Evolutionary conservation across 2,329 filamentous ascomycete genomes (phyloP).

Genomic region (Simplicillium aogashimaense): DNA sequence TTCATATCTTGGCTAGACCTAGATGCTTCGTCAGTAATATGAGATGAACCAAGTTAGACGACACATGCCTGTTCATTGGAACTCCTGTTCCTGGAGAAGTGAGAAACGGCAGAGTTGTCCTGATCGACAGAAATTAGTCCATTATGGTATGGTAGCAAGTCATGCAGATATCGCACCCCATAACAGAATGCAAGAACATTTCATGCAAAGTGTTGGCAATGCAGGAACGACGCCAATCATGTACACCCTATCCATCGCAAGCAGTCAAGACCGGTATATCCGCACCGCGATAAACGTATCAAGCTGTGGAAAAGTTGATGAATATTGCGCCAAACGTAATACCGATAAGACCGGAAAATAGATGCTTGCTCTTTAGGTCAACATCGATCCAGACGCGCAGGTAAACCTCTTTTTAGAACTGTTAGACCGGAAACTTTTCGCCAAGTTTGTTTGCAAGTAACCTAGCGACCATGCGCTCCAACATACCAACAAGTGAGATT

Average conservation of each 20-base stretch:
- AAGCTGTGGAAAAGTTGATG: not conserved
- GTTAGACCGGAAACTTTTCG: too few species aligned
- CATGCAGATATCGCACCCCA: not conserved
- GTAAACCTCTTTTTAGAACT: not conserved
- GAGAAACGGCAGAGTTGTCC: not conserved
- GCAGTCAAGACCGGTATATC: not conserved
- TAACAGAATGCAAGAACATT: not conserved
- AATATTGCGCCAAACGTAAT: not conserved
- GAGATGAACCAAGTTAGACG: too few species aligned
- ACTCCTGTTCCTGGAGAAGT: not conserved
- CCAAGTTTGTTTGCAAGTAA: too few species aligned
- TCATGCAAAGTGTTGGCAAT: not conserved
- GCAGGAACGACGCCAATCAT: not conserved
- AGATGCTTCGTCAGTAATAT: too few species aligned
- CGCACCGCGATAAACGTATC: not conserved
- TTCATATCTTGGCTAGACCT: conserved; percentile 14
- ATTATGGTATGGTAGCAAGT: too few species aligned
- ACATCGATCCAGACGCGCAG: not conserved
- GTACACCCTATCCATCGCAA: not conserved
- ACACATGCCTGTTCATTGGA: not conserved
- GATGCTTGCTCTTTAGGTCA: not conserved
- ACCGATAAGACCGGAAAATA: not conserved
- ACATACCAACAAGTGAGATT: too few species aligned
- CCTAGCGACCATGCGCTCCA: too few species aligned
- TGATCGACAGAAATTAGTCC: not conserved